Evolutionary conservation across 2,329 filamentous ascomycete genomes (phyloP).

Genomic region (Trichophyton mentagrophytes): DNA sequence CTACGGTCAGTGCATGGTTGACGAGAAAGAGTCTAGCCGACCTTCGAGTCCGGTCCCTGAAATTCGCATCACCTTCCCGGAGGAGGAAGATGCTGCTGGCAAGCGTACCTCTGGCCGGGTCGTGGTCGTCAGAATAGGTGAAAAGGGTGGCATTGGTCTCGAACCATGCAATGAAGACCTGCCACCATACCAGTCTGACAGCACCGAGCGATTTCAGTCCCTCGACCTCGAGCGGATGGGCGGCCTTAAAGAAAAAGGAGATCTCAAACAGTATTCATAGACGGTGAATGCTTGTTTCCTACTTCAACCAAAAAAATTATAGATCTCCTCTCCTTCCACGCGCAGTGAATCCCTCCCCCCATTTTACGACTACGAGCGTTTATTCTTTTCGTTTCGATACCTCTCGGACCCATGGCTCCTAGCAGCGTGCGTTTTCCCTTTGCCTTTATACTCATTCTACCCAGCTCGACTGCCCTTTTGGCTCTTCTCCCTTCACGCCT

Average conservation of each 20-base stretch:
- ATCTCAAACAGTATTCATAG: constrained; percentile 26
- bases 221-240: constrained; percentile 92
- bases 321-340: neutral
- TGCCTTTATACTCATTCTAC: constrained; percentile 11
- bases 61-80: constrained; percentile 96
- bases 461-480: constrained; percentile 16
- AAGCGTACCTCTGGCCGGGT: constrained; percentile 74
- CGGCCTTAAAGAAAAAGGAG: constrained; percentile 79
- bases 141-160: constrained; percentile 70
- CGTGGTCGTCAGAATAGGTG: constrained; percentile 81
- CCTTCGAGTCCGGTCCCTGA: constrained; percentile 80
- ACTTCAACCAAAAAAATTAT: neutral
- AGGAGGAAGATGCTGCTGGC: constrained; percentile 69
- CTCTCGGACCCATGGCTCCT: neutral
- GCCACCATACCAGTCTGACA: constrained; percentile 78
- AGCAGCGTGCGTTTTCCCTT: neutral
- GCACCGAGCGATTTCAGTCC: constrained; percentile 70
- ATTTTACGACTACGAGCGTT: constrained; percentile 8
- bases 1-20: constrained; percentile 62
- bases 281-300: constrained; percentile 2
- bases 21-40: constrained; percentile 61
- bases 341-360: neutral
- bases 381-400: constrained; percentile 5
- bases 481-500: neutral
- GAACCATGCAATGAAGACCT: constrained; percentile 71